A percentile compares a stretch with the other conserved stretches of the same genome.
Evolutionary conservation across 164 flowering plant genomes (phyloP).

Genomic region (Annona squamosa): DNA sequence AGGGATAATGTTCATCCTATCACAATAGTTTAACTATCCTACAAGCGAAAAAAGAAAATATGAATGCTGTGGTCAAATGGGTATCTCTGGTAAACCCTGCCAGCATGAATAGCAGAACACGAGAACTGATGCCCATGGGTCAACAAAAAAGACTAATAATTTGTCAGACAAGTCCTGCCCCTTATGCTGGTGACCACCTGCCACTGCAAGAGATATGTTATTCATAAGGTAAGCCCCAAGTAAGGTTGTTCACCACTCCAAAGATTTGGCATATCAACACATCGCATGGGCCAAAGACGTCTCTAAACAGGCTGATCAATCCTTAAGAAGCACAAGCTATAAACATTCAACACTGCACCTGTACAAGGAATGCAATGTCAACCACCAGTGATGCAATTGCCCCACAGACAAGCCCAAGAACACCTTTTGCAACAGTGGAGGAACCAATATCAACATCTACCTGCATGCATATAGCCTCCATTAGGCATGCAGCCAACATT

Average conservation of each 20-base stretch:
- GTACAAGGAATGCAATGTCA: conserved; percentile 99
- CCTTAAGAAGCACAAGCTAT: not conserved
- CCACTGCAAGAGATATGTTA: not conserved
- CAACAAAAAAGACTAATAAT: not conserved
- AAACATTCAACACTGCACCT: conserved; percentile 36
- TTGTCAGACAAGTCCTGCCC: too few relatives aligned
- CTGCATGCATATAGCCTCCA: conserved; percentile 34
- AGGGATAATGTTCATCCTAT: not conserved
- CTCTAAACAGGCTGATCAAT: not conserved
- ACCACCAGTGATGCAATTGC: conserved; percentile 91
- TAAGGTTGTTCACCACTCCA: not conserved
- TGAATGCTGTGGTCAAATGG: not conserved
- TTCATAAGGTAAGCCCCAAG: not conserved
- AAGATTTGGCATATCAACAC: too few relatives aligned
- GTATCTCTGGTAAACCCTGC: not conserved
- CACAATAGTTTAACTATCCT: not conserved
- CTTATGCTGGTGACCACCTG: too few relatives aligned
- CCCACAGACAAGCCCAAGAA: conserved; percentile 95
- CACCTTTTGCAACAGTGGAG: conserved; percentile 95
- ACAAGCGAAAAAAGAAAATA: not conserved
- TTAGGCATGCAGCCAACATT: not conserved
- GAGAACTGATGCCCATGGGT: not conserved
- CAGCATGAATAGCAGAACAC: not conserved
- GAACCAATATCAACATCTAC: conserved; percentile 98
- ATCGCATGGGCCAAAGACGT: too few relatives aligned